Evolutionary conservation across 441 rosid species (phyloP), one percentile per base, ranked within the genome.

Genomic region (Eruca vesicaria): DNA sequence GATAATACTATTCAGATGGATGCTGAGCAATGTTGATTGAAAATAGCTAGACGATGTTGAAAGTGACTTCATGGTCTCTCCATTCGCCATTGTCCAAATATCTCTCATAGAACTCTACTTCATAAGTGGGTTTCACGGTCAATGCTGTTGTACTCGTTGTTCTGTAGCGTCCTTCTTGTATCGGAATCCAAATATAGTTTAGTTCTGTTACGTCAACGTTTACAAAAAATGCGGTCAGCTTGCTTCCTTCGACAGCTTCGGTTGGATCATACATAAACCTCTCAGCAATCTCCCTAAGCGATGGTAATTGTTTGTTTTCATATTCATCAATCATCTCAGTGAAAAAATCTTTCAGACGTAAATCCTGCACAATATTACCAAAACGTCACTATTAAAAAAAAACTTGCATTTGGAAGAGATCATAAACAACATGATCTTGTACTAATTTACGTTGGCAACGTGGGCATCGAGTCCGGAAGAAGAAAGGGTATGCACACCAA

Each of bases 41-140:
- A 38, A 38, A 16, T 41, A 41, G 48, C 53, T 63, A 21, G 19
- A 2, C 33, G 55, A 64, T 21, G n/a, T n/a, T 63, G 33, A 38
- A 62, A 38, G 14, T 1, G 33, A 41, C 15, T 31, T 18, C 12
- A 62, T 79, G 75, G 80, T 87, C 88, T 78, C 85, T 85, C 96
- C 97, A 90, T n/a, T 31, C 23, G 7, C 69, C 77, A 18, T 83
- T 67, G 58, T 88, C 91, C 26, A 92, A 80, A 58, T 84, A 85
- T 26, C 76, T 87, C 75, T 92, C 92, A 23, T 83, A 77, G 41
- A 89, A 81, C 75, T 76, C 80, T 9, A 80, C 86, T 82, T 85
- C 86, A 41, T 86, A 87, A 6, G 10, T 11, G 11, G 66, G 66
- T 19, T 63, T 20, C 50, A 63, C 50, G 11, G 5, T 3, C 11